Conservation (phyloP, 768 basidiomycete genomes). For the Butyriboletus loyo region DNA sequence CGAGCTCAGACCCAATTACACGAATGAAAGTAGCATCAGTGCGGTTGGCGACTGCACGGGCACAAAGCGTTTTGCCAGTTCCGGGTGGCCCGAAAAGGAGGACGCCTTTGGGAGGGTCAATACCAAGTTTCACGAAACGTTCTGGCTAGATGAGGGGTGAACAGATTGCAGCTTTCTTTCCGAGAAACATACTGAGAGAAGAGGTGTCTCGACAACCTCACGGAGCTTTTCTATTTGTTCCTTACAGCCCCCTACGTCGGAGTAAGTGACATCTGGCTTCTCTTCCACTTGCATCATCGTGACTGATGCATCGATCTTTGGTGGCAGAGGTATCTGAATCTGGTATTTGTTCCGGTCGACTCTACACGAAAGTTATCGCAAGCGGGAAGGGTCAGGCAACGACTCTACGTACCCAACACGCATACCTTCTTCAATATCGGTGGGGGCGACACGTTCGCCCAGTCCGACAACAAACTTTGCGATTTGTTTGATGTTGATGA, state of each 20-base stretch:
- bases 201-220: slow-evolving; percentile 95
- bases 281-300: slow-evolving; percentile 99
- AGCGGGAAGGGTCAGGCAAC: neutral
- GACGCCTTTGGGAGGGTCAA: slow-evolving; percentile 98
- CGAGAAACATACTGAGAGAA: slow-evolving; percentile 71
- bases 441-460: slow-evolving; percentile 93
- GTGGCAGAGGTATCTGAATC: slow-evolving; percentile 96
- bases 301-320: slow-evolving; percentile 98
- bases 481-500: slow-evolving; percentile 99
- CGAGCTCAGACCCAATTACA: slow-evolving; percentile 97
- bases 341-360: slow-evolving; percentile 97
- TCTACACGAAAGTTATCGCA: slow-evolving; percentile 38
- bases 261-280: slow-evolving; percentile 97
- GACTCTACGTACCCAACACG: slow-evolving; percentile 82
- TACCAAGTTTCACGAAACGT: slow-evolving; percentile 95
- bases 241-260: slow-evolving; percentile 97
- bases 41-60: slow-evolving; percentile 95
- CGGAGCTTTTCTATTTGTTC: slow-evolving; percentile 99
- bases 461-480: slow-evolving; percentile 99
- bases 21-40: slow-evolving; percentile 99
- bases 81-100: slow-evolving; percentile 94
- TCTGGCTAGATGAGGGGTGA: slow-evolving; percentile 72
- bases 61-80: slow-evolving; percentile 98
- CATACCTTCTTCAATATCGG: slow-evolving; percentile 99
- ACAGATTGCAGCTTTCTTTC: neutral